phyloP scores from a whole-genome alignment of 306 rosid species.

The Trifolium repens region DNA sequence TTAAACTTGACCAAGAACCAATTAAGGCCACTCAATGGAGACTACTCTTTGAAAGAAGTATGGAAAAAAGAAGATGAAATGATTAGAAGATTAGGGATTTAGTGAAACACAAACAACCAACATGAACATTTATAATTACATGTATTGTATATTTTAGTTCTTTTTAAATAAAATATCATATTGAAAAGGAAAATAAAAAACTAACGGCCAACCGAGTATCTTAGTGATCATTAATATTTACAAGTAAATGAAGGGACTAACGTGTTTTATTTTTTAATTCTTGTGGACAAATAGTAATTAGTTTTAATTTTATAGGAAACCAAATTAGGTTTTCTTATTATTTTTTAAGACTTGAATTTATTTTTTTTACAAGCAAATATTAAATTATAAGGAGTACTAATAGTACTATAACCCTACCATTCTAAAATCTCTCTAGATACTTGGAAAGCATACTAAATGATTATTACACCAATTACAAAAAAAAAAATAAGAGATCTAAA shows the following conservation, averaged over 20 bases:
- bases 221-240: background rate
- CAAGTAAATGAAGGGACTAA: conserved; percentile 2
- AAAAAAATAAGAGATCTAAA: too few species aligned
- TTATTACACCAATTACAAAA: too few species aligned
- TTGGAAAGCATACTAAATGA: too few species aligned
- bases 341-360: too few species aligned
- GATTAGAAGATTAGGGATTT: background rate
- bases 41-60: background rate
- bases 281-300: background rate
- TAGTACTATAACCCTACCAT: too few species aligned
- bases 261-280: background rate
- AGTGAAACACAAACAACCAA: background rate
- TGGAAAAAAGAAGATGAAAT: background rate
- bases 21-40: background rate
- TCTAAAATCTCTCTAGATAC: too few species aligned
- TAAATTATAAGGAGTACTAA: too few species aligned
- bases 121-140: background rate
- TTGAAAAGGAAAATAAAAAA: background rate
- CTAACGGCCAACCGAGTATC: background rate
- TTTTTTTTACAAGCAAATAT: too few species aligned
- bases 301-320: background rate
- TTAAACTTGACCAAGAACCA: background rate
- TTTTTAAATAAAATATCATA: background rate
- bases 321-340: background rate
- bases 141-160: background rate